phyloP scores from a whole-genome alignment of 2,329 filamentous ascomycete species.

The Phymatotrichopsis omnivora region DNA sequence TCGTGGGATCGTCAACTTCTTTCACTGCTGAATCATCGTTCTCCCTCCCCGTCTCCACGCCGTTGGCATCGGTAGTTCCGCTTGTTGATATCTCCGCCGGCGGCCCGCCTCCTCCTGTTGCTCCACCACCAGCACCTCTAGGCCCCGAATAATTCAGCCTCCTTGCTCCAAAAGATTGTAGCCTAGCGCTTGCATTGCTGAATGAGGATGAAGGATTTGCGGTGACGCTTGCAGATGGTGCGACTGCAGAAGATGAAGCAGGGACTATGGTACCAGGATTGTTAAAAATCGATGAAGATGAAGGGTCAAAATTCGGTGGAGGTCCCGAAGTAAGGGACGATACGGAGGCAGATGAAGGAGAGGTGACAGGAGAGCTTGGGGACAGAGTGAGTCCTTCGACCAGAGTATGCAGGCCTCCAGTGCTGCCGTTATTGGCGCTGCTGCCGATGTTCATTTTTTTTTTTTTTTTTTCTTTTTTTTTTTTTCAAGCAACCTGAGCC shows the following conservation, averaged over 20 bases:
- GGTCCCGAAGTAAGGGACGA: conserved; percentile 2
- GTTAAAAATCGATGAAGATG: conserved; percentile 25
- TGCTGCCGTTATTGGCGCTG: no score
- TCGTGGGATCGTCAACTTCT: conserved; percentile 27
- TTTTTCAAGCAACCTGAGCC: no score
- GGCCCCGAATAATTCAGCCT: conserved; percentile 13
- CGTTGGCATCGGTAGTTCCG: background rate
- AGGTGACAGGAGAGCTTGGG: conserved; percentile 19
- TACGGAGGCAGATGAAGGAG: conserved; percentile 12
- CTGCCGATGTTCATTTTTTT: no score
- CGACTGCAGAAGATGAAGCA: conserved; percentile 7
- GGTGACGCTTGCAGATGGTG: background rate
- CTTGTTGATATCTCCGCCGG: conserved; percentile 6
- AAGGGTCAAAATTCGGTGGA: conserved; percentile 3
- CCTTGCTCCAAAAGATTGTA: conserved; percentile 15
- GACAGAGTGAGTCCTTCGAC: conserved; percentile 25
- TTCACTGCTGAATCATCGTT: conserved; percentile 22
- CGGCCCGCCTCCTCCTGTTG: background rate
- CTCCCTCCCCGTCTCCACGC: conserved; percentile 3
- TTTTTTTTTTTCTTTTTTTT: no score
- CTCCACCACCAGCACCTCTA: conserved; percentile 1
- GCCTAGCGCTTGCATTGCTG: conserved; percentile 7
- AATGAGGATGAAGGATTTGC: conserved; percentile 7
- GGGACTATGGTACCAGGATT: conserved; percentile 11
- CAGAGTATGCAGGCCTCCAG: conserved; percentile 24